phyloP scores from a whole-genome alignment of 176 grass and related monocot species.

The Hyparrhenia diplandra region DNA sequence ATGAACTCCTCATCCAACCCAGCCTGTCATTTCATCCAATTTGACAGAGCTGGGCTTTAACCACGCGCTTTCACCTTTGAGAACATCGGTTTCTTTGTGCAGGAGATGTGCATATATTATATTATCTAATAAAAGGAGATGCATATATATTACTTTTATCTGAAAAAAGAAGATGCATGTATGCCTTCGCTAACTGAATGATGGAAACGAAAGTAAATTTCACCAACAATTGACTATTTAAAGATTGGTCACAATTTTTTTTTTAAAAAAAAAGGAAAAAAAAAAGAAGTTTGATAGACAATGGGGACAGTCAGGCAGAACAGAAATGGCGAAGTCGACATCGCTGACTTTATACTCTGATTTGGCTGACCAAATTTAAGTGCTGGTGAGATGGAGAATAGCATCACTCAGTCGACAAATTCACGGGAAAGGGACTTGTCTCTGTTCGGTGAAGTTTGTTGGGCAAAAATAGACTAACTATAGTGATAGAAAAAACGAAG shows the following conservation, averaged over 20 bases:
- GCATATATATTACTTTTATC: not conserved
- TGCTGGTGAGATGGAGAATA: conserved; percentile 5
- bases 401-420: conserved; percentile 21
- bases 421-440: conserved; percentile 20
- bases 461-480: conserved; percentile 9
- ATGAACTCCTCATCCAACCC: too few relatives aligned
- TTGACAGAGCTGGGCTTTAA: not conserved
- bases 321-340: not conserved
- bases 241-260: not conserved
- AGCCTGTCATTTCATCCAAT: not conserved
- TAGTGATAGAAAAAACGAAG: not conserved
- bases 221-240: conserved; percentile 3
- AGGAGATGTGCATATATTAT: not conserved
- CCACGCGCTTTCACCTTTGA: not conserved
- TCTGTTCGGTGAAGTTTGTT: conserved; percentile 3
- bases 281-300: not conserved
- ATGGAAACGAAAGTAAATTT: conserved; percentile 28
- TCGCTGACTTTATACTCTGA: not conserved
- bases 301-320: not conserved
- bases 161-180: not conserved
- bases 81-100: conserved; percentile 24
- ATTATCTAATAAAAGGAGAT: not conserved
- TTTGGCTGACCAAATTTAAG: conserved; percentile 20
- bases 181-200: conserved; percentile 11
- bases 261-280: not conserved